Evolutionary conservation across 192 early-diverging fungal genomes (phyloP).

Genomic region (Dimargaris cristalligena): DNA sequence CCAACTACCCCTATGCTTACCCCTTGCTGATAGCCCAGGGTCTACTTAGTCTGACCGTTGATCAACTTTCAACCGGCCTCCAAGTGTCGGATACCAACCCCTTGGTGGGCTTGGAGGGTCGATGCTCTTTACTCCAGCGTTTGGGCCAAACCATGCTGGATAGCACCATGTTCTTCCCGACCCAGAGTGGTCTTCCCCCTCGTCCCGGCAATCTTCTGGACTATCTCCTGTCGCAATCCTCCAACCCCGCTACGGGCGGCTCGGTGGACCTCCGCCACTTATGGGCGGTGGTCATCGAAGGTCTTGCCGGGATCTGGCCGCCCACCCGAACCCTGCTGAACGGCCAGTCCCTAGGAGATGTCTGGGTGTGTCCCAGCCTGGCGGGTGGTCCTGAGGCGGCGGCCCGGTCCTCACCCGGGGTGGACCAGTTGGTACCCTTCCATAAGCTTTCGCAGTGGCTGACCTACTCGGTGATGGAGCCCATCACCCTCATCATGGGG

Average conservation of each 20-base stretch:
- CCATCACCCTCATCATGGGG: constrained; percentile 36
- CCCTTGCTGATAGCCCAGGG: constrained; percentile 12
- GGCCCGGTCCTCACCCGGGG: constrained; percentile 12
- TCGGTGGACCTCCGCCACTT: constrained; percentile 48
- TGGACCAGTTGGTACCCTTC: constrained; percentile 49
- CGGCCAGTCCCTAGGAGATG: constrained; percentile 71
- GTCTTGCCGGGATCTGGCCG: constrained; percentile 75
- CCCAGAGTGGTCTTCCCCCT: constrained; percentile 21
- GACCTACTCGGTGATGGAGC: constrained; percentile 79
- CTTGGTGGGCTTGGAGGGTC: constrained; percentile 63
- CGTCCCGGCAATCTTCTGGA: constrained; percentile 77
- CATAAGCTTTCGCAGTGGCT: constrained; percentile 96
- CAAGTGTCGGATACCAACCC: constrained; percentile 65
- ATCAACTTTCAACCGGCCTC: constrained; percentile 34
- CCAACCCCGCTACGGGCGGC: constrained; percentile 22
- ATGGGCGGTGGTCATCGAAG: constrained; percentile 65
- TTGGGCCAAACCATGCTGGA: constrained; percentile 38
- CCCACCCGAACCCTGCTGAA: constrained; percentile 57
- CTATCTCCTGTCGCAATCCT: constrained; percentile 46
- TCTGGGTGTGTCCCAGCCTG: constrained; percentile 63
- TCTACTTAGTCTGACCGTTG: constrained; percentile 17
- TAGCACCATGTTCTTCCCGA: constrained; percentile 39
- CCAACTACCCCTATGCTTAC: no score
- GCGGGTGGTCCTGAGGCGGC: constrained; percentile 8
- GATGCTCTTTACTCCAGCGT: constrained; percentile 44